phyloP scores from a whole-genome alignment of 129 eudicot species.

The Ambrosia trifida region DNA sequence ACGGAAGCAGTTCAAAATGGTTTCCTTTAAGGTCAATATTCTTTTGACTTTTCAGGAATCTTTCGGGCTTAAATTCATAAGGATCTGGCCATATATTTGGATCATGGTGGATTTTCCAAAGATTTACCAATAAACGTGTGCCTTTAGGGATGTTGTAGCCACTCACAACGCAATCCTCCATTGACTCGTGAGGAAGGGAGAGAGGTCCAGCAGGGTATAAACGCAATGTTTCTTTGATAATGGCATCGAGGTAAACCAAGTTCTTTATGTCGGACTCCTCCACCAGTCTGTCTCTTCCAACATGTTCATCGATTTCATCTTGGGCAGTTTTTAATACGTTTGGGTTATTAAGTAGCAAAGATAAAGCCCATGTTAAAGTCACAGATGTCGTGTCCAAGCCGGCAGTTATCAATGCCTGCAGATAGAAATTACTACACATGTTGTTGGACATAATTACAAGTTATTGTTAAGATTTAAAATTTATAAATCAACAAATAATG shows the following conservation, averaged over 20 bases:
- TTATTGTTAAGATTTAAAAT: neutral
- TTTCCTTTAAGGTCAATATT: slow-evolving; percentile 26
- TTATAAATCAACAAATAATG: neutral
- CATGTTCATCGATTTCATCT: slow-evolving; percentile 32
- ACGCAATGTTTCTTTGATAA: slow-evolving; percentile 40
- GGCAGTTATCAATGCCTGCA: slow-evolving; percentile 24
- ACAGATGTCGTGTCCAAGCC: slow-evolving; percentile 31
- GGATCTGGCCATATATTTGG: slow-evolving; percentile 34
- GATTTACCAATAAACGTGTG: slow-evolving; percentile 35
- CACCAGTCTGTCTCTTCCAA: slow-evolving; percentile 40
- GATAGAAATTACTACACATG: no score
- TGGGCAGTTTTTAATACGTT: neutral
- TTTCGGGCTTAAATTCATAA: slow-evolving; percentile 26
- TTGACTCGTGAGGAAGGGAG: slow-evolving; percentile 28
- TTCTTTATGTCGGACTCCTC: slow-evolving; percentile 41
- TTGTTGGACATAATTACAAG: neutral
- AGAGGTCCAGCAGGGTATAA: slow-evolving; percentile 40
- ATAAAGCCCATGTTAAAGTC: slow-evolving; percentile 45
- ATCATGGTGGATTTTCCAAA: slow-evolving; percentile 39
- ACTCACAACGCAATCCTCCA: slow-evolving; percentile 35
- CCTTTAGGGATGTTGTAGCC: slow-evolving; percentile 43
- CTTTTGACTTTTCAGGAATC: slow-evolving; percentile 37
- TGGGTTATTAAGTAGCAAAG: slow-evolving; percentile 41
- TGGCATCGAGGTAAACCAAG: slow-evolving; percentile 39
- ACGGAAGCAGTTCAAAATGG: slow-evolving; percentile 31